Conservation (phyloP, 805 yeast species). For the Candida nemodendra region DNA sequence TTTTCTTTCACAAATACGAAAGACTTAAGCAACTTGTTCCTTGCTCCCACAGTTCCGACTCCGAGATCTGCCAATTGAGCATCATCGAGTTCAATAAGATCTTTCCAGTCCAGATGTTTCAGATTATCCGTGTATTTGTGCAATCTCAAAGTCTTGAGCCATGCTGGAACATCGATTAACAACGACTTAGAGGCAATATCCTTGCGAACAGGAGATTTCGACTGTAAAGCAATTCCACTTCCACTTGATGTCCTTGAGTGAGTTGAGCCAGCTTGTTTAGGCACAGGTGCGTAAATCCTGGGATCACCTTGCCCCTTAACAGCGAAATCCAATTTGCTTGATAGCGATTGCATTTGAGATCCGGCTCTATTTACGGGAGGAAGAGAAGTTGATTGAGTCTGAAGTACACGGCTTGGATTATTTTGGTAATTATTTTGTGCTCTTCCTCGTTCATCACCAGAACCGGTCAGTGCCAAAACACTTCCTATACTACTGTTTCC, state of each 20-base stretch:
- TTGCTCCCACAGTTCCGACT: slow-evolving; percentile 92
- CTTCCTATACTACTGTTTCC: slow-evolving; percentile 5
- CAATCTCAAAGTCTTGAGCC: slow-evolving; percentile 85
- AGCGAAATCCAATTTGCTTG: slow-evolving; percentile 10
- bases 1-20: slow-evolving; percentile 76
- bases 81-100: slow-evolving; percentile 70
- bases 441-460: slow-evolving; percentile 23
- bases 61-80: slow-evolving; percentile 72
- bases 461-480: slow-evolving; percentile 3
- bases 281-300: slow-evolving; percentile 16
- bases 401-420: slow-evolving; percentile 14
- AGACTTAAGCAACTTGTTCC: slow-evolving; percentile 89
- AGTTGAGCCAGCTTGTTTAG: slow-evolving; percentile 10
- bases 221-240: slow-evolving; percentile 10
- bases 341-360: slow-evolving; percentile 2
- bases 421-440: slow-evolving; percentile 15
- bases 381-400: slow-evolving; percentile 22
- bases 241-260: slow-evolving; percentile 7
- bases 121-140: slow-evolving; percentile 92
- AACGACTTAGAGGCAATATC: slow-evolving; percentile 53
- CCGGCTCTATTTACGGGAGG: slow-evolving; percentile 23
- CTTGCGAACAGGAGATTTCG: slow-evolving; percentile 46
- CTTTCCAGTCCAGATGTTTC: slow-evolving; percentile 73
- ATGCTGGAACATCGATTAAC: slow-evolving; percentile 78
- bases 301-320: neutral